Percentiles rank a stretch among this genome's conserved stretches.
Conservation (phyloP, 257 asterid genomes). For the Solanum corneliomulleri region DNA sequence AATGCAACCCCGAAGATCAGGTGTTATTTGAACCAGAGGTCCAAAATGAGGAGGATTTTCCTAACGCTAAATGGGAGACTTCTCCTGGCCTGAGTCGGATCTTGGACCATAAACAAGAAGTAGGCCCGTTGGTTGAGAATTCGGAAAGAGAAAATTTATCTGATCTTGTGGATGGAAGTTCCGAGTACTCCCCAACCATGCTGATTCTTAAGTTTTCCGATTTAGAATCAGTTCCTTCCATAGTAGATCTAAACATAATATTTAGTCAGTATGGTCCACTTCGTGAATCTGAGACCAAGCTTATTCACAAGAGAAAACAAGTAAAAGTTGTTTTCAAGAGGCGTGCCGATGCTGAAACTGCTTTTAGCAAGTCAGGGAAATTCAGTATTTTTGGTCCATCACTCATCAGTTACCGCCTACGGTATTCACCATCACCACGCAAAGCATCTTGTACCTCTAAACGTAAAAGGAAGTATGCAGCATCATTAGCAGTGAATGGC, state of each 20-base stretch:
- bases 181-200: constrained; percentile 37
- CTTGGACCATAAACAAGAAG: constrained; percentile 12
- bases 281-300: constrained; percentile 40
- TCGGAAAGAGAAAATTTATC: constrained; percentile 8
- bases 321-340: constrained; percentile 55
- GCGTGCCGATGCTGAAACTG: constrained; percentile 51
- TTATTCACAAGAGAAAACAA: constrained; percentile 45
- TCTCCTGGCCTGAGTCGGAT: background rate
- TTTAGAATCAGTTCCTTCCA: constrained; percentile 47
- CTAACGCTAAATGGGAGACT: constrained; percentile 8
- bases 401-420: constrained; percentile 54
- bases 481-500: background rate
- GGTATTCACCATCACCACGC: constrained; percentile 18
- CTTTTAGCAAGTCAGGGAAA: constrained; percentile 65
- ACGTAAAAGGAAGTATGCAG: constrained; percentile 17
- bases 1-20: constrained; percentile 23
- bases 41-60: constrained; percentile 1
- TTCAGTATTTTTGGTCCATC: constrained; percentile 59
- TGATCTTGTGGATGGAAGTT: constrained; percentile 2
- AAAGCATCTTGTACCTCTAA: constrained; percentile 21
- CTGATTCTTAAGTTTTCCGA: constrained; percentile 39
- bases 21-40: constrained; percentile 15
- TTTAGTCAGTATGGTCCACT: constrained; percentile 50
- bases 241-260: constrained; percentile 40
- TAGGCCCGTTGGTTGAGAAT: background rate